These are phyloP conservation scores for Marasmius tenuissimus DNA, from an alignment of 1,284 basidiomycete species.

Conservation along the genomic window DNA sequence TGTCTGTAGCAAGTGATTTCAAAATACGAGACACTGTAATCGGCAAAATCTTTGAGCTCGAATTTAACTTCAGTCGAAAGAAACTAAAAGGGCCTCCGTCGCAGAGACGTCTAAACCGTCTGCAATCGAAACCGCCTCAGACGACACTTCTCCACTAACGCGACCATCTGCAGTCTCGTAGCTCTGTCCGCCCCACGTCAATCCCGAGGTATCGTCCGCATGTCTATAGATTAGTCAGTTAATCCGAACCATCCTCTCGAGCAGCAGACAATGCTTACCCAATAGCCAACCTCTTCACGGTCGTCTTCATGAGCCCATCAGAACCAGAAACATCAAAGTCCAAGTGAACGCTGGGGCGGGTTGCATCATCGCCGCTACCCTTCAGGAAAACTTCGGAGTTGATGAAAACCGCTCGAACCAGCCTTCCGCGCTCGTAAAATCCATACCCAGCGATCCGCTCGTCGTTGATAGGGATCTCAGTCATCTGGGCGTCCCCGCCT, in stretches of 20 bases:
- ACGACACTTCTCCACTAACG: conserved; percentile 34
- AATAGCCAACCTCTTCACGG: conserved; percentile 45
- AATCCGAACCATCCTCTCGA: conserved; percentile 1
- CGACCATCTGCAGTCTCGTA: conserved; percentile 57
- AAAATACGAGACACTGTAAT: too few relatives aligned
- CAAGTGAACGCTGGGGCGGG: conserved; percentile 41
- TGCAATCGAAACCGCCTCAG: not conserved
- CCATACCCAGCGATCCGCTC: conserved; percentile 62
- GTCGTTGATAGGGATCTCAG: conserved; percentile 53
- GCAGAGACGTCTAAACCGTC: not conserved
- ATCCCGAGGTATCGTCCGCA: conserved; percentile 53
- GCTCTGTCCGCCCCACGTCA: conserved; percentile 66
- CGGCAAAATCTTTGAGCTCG: too few relatives aligned
- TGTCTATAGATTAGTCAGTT: conserved; percentile 31
- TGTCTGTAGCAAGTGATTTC: too few relatives aligned
- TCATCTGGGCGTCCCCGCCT: conserved; percentile 36
- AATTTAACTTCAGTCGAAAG: not conserved
- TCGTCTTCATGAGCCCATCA: conserved; percentile 23
- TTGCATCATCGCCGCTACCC: conserved; percentile 24
- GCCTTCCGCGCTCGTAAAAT: conserved; percentile 47
- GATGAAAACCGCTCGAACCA: conserved; percentile 56
- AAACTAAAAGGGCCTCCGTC: not conserved
- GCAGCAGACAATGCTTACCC: conserved; percentile 29
- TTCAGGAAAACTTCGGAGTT: conserved; percentile 54
- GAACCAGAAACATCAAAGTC: conserved; percentile 35